Evolutionary conservation across 2,329 filamentous ascomycete genomes (phyloP).

Genomic region (Gliomastix tumulicola): DNA sequence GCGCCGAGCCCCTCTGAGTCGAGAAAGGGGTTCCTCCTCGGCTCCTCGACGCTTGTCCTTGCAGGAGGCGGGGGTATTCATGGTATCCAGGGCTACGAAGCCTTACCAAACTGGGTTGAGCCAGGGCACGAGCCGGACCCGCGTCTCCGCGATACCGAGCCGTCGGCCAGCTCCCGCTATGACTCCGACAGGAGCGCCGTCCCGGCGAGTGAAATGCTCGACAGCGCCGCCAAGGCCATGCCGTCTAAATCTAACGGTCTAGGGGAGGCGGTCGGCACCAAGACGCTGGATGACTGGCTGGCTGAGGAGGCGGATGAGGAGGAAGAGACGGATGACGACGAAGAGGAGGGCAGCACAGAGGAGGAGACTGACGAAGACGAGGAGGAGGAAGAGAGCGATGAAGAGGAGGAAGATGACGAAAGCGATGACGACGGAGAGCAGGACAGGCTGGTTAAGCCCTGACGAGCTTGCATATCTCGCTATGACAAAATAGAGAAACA

Average conservation of each 20-base stretch:
- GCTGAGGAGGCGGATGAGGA: slow-evolving; percentile 62
- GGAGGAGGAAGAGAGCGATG: slow-evolving; percentile 29
- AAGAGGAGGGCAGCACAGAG: slow-evolving; percentile 43
- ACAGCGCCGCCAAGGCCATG: slow-evolving; percentile 39
- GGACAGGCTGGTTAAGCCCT: slow-evolving; percentile 33
- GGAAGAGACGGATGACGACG: slow-evolving; percentile 38
- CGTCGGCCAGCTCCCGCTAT: slow-evolving; percentile 15
- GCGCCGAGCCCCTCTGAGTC: slow-evolving; percentile 83
- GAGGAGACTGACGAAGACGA: slow-evolving; percentile 45
- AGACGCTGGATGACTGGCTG: slow-evolving; percentile 90
- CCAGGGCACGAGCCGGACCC: slow-evolving; percentile 74
- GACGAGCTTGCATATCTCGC: slow-evolving; percentile 9
- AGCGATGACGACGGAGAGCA: slow-evolving; percentile 38
- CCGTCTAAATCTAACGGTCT: slow-evolving; percentile 42
- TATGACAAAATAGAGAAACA: neutral
- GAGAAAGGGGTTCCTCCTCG: slow-evolving; percentile 69
- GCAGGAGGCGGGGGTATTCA: slow-evolving; percentile 68
- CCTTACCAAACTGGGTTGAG: slow-evolving; percentile 78
- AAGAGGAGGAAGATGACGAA: slow-evolving; percentile 25
- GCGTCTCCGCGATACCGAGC: slow-evolving; percentile 53
- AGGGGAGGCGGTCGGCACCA: slow-evolving; percentile 51
- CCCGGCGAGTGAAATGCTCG: slow-evolving; percentile 57
- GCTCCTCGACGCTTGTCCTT: slow-evolving; percentile 79
- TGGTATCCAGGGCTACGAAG: slow-evolving; percentile 70
- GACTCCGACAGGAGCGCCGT: slow-evolving; percentile 26